These are phyloP conservation scores for Dactylorhiza incarnata DNA, from an alignment of 106 monocot genomes.

Conservation along the genomic window DNA sequence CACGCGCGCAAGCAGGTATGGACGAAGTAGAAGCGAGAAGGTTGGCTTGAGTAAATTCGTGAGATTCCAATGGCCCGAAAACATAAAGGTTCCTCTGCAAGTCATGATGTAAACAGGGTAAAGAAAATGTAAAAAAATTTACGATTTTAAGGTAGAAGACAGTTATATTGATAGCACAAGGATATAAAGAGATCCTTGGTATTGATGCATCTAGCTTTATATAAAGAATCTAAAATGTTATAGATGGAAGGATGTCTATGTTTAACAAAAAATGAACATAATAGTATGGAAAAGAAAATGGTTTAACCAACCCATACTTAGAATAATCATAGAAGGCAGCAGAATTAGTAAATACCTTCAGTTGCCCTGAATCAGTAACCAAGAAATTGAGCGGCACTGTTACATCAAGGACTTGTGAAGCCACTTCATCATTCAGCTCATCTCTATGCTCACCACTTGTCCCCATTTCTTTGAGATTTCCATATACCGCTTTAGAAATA, in stretches of 20 bases:
- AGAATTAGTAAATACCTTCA: slow-evolving; percentile 48
- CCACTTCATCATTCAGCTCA: slow-evolving; percentile 35
- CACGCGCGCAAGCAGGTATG: too few relatives aligned
- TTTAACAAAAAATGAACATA: neutral
- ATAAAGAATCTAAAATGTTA: neutral
- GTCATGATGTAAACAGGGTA: neutral
- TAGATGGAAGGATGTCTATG: neutral
- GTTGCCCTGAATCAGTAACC: slow-evolving; percentile 64
- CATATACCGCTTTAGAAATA: slow-evolving; percentile 79
- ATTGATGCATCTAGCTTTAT: neutral
- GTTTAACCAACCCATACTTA: neutral
- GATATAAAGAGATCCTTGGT: neutral
- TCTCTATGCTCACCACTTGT: slow-evolving; percentile 21
- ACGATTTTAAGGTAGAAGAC: neutral
- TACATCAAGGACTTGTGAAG: slow-evolving; percentile 76
- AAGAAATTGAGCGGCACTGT: slow-evolving; percentile 83
- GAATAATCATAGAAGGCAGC: neutral
- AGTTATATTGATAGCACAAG: neutral
- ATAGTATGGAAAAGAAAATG: neutral
- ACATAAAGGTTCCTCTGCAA: too few relatives aligned
- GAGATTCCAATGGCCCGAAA: too few relatives aligned
- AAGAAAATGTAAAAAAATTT: neutral
- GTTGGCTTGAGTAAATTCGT: too few relatives aligned
- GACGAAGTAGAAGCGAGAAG: too few relatives aligned
- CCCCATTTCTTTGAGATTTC: slow-evolving; percentile 48